Evolutionary conservation across 2,329 filamentous ascomycete genomes (phyloP).

Genomic region (Colletotrichum sp.): DNA sequence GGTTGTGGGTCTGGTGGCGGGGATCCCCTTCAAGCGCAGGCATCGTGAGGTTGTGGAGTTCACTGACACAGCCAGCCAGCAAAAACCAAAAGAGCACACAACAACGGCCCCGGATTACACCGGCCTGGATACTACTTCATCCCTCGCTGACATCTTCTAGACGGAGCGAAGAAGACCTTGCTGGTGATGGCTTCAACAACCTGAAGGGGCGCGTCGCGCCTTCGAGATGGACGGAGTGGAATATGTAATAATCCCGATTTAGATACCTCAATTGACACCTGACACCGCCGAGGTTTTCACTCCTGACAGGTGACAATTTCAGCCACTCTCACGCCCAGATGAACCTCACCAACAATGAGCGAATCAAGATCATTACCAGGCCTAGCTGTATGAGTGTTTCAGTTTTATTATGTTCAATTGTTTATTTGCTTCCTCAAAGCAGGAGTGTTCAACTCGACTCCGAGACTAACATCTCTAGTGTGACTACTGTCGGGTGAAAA

Average conservation of each 20-base stretch:
- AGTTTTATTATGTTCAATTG: background rate
- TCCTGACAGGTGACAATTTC: background rate
- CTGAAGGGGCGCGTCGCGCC: background rate
- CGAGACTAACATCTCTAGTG: slow-evolving; percentile 10
- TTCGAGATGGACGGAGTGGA: background rate
- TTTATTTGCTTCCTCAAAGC: background rate
- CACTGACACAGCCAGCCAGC: background rate
- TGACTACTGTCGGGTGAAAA: slow-evolving; percentile 26
- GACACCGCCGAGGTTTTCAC: background rate
- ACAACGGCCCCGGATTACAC: background rate
- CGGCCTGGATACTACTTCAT: background rate
- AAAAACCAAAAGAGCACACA: background rate
- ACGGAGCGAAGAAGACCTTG: background rate
- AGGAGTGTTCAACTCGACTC: background rate
- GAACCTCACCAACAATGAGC: background rate
- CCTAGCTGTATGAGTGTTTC: background rate
- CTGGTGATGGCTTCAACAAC: background rate
- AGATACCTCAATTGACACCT: background rate
- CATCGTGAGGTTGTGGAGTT: background rate
- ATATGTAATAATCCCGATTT: background rate
- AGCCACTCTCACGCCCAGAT: background rate
- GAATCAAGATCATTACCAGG: background rate
- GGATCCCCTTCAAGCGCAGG: background rate
- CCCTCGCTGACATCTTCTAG: background rate
- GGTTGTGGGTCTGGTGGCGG: background rate